Evolutionary conservation across 768 basidiomycete species (phyloP), one percentile per base, ranked within the genome.

Genomic region (Tulasnella sp.): DNA sequence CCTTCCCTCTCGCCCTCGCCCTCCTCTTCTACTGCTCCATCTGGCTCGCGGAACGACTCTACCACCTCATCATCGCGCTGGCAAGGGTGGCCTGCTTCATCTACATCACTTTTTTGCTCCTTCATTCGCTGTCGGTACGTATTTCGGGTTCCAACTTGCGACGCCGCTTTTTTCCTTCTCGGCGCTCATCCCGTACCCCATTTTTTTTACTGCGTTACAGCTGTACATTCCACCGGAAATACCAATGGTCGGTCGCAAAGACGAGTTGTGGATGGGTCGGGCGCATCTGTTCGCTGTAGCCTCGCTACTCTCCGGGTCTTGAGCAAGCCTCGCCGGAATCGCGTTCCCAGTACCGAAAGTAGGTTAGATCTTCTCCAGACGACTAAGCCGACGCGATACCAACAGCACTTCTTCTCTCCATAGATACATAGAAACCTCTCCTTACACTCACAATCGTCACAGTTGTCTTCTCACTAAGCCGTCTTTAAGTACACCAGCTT

Each of bases 121-220:
- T 75, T 20, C 46, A 75, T 15, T 75, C 74, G 7, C 74, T 75
- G 11, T 75, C 74, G 74, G 74, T 75, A 46, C 23, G 74, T 75
- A 48, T 57, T 20, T 57, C 55, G 55, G 55, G 26, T 4, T 4
- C 15, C 51, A 9, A 9, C n/a, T n/a, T n/a, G n/a, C n/a, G n/a
- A n/a, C n/a, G n/a, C n/a, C n/a, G n/a, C n/a, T n/a, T n/a, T 39
- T 39, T 51, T n/a, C 51, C 15, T 51, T n/a, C 51, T n/a, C n/a
- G n/a, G n/a, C n/a, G n/a, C n/a, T n/a, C n/a, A n/a, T n/a, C n/a
- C n/a, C n/a, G n/a, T n/a, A n/a, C n/a, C n/a, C n/a, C n/a, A n/a
- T n/a, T n/a, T n/a, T n/a, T n/a, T n/a, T n/a, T 48, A 5, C 42
- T 10, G 5, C 40, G n/a, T 10, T n/a, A 13, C 32, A 75, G 74